Conservation (phyloP, 2,329 filamentous ascomycete genomes). For the Botrytis deweyae region DNA sequence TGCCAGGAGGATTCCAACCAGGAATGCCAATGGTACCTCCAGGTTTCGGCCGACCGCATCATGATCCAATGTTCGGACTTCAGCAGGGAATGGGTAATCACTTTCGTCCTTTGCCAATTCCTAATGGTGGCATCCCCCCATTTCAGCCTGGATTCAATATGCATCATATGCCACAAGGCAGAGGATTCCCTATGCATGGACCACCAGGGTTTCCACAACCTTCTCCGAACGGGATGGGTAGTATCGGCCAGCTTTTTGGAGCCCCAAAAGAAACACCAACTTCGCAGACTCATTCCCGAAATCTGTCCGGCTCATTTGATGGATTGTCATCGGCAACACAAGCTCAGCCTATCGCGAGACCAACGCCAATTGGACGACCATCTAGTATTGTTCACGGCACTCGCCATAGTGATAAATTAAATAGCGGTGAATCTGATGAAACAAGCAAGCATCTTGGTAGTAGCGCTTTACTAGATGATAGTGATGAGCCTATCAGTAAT, state of each 20-base stretch:
- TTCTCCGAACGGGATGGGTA: slow-evolving; percentile 44
- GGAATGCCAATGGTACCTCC: slow-evolving; percentile 44
- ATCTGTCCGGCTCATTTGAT: slow-evolving; percentile 71
- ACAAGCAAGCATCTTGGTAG: slow-evolving; percentile 81
- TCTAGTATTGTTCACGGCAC: slow-evolving; percentile 65
- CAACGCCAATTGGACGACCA: slow-evolving; percentile 84
- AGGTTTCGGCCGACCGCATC: slow-evolving; percentile 46
- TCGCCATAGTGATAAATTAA: slow-evolving; percentile 40
- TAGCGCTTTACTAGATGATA: slow-evolving; percentile 80
- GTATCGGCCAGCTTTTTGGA: slow-evolving; percentile 45
- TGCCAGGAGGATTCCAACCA: slow-evolving; percentile 56
- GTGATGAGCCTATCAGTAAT: slow-evolving; percentile 52
- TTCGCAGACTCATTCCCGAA: slow-evolving; percentile 66
- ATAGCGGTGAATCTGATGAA: slow-evolving; percentile 63
- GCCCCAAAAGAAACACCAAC: slow-evolving; percentile 43
- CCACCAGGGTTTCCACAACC: slow-evolving; percentile 56
- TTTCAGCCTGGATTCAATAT: slow-evolving; percentile 61
- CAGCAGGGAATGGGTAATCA: slow-evolving; percentile 54
- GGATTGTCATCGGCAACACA: slow-evolving; percentile 48
- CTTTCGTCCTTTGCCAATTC: slow-evolving; percentile 52
- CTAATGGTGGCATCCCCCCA: slow-evolving; percentile 47
- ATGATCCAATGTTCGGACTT: slow-evolving; percentile 55
- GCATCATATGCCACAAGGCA: slow-evolving; percentile 56
- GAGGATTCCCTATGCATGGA: slow-evolving; percentile 41
- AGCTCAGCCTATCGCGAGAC: slow-evolving; percentile 74